Percentiles rank a stretch among this genome's conserved stretches.
phyloP scores from a whole-genome alignment of 2,329 filamentous ascomycete genomes.

The Nemania diffusa region DNA sequence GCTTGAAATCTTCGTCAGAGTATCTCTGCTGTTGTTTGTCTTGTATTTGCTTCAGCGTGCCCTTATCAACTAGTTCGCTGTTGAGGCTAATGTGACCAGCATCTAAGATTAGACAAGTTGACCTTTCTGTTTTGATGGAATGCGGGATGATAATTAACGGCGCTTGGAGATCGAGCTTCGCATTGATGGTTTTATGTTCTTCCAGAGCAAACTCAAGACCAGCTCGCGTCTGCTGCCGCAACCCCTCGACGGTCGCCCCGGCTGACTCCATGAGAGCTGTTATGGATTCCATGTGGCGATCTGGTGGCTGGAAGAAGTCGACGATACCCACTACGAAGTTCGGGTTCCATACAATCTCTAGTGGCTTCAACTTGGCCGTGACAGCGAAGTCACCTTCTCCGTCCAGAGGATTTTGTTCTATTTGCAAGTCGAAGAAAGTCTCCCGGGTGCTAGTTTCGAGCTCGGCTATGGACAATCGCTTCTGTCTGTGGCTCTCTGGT shows the following conservation, averaged over 20 bases:
- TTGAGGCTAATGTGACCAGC: slow-evolving; percentile 95
- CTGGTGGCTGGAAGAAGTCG: slow-evolving; percentile 95
- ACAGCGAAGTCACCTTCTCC: slow-evolving; percentile 90
- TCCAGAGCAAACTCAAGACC: slow-evolving; percentile 95
- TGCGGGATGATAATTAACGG: slow-evolving; percentile 97
- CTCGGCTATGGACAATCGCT: slow-evolving; percentile 64
- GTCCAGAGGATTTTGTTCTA: slow-evolving; percentile 96
- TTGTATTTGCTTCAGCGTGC: slow-evolving; percentile 89
- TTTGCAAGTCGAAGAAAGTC: slow-evolving; percentile 89
- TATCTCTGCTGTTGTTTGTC: slow-evolving; percentile 89
- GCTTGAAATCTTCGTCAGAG: slow-evolving; percentile 87
- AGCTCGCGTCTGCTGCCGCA: slow-evolving; percentile 94
- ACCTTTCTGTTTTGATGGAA: slow-evolving; percentile 82
- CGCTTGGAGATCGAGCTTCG: slow-evolving; percentile 92
- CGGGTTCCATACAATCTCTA: slow-evolving; percentile 98
- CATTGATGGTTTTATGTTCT: slow-evolving; percentile 98
- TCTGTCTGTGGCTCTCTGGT: slow-evolving; percentile 60
- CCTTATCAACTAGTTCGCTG: slow-evolving; percentile 91
- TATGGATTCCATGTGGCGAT: slow-evolving; percentile 98
- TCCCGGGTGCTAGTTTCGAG: slow-evolving; percentile 67
- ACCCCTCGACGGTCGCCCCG: slow-evolving; percentile 92
- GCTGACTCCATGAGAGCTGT: slow-evolving; percentile 94
- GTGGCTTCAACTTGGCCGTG: slow-evolving; percentile 89
- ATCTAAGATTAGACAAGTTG: slow-evolving; percentile 92
- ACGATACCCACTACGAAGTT: slow-evolving; percentile 89